Conservation (phyloP, 2,329 filamentous ascomycete genomes). For the Penicillium freii region DNA sequence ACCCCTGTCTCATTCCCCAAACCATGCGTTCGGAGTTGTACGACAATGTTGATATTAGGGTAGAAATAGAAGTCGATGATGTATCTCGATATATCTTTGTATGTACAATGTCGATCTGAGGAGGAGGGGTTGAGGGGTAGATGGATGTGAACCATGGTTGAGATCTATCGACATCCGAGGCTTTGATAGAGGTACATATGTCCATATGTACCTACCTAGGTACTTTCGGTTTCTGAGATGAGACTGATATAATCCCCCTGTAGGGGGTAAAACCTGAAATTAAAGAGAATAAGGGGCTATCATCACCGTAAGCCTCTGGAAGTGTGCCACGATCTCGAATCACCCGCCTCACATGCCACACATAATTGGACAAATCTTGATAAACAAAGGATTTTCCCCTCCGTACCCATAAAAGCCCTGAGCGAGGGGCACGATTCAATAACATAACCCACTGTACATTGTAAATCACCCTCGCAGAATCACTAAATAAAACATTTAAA, state of each 20-base stretch:
- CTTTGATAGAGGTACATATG: background rate
- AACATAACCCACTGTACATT: background rate
- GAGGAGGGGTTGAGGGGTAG: conserved; percentile 8
- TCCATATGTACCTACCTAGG: too few relatives aligned
- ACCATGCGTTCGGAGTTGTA: conserved; percentile 16
- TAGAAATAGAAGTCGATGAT: background rate
- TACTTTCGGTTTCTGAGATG: background rate
- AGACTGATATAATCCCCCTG: conserved; percentile 3
- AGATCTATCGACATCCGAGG: conserved; percentile 1
- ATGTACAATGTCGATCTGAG: background rate
- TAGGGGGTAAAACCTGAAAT: background rate
- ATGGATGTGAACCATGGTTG: conserved; percentile 26
- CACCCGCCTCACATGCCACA: conserved; percentile 30
- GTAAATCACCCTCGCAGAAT: conserved; percentile 8
- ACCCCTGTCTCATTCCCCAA: conserved; percentile 27
- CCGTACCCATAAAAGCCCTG: background rate
- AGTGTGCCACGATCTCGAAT: conserved; percentile 24
- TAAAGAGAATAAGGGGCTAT: conserved; percentile 4
- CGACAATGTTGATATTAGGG: conserved; percentile 8
- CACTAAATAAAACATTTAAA: background rate
- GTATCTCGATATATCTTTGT: background rate
- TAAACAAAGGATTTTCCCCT: conserved; percentile 16
- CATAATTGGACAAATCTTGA: conserved; percentile 17
- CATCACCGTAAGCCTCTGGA: conserved; percentile 2
- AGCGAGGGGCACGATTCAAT: conserved; percentile 11